phyloP scores from a whole-genome alignment of 129 eudicot species.

The Dittrichia graveolens region DNA sequence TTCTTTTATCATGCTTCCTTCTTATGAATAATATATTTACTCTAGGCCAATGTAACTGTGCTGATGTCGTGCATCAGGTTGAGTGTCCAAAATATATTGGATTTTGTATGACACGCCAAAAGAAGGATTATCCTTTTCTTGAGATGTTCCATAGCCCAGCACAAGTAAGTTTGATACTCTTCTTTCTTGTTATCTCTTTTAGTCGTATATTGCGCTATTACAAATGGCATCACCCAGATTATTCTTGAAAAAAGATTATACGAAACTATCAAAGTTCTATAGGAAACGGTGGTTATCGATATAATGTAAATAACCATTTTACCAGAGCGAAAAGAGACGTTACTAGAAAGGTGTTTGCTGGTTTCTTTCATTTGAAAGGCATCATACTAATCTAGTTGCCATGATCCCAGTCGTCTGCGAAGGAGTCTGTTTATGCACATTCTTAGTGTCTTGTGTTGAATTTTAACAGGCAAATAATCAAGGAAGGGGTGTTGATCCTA shows the following conservation, averaged over 20 bases:
- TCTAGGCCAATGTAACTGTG: neutral
- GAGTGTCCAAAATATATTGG: conserved; percentile 98
- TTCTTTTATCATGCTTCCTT: neutral
- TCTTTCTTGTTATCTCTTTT: neutral
- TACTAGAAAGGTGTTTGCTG: neutral
- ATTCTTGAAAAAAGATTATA: neutral
- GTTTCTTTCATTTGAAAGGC: too few species aligned
- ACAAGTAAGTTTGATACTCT: conserved; percentile 55
- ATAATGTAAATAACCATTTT: neutral
- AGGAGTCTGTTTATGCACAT: neutral
- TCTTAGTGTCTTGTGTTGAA: conserved; percentile 19
- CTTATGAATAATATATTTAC: neutral
- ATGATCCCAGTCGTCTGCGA: too few species aligned
- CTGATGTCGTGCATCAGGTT: conserved; percentile 54
- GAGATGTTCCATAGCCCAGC: conserved; percentile 91
- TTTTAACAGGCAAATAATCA: conserved; percentile 64
- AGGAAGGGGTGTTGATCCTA: conserved; percentile 80
- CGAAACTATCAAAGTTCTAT: neutral
- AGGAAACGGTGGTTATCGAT: neutral
- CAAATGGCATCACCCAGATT: neutral
- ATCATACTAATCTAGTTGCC: too few species aligned
- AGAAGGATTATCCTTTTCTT: conserved; percentile 85
- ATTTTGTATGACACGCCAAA: conserved; percentile 88
- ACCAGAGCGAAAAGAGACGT: neutral
- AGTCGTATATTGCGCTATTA: neutral